Evolutionary conservation across 345 rosid species (phyloP), one percentile per base, ranked within the genome.

Genomic region (Conringia planisiliqua): DNA sequence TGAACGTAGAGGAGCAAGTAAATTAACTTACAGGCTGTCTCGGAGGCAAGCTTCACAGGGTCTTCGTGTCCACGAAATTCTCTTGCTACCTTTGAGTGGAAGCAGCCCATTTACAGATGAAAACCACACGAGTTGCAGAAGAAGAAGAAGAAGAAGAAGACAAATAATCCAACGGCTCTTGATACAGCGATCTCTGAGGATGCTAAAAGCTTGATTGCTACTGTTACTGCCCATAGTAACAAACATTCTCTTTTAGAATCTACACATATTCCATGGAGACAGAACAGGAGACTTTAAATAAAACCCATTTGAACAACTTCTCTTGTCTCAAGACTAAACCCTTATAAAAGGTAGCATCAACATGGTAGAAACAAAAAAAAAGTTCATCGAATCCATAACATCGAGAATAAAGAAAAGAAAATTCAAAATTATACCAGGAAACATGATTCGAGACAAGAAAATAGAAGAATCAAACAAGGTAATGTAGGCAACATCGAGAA

Each of bases 31-130:
- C 99, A 96, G 29, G 98, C 94, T 54, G 99, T 92, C 81, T 96
- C 87, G 0, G 97, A 89, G 81, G 99, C 90, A 70, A 96, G 97
- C 55, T 72, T 79, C 4, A 88, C 77, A 4, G 98, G 99, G 81
- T 92, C 91, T 83, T 90, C 96, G 35, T 89, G 89, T 72, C 98
- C 99, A 29, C 90, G 91, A 62, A 76, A 83, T 71, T 88, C 87
- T 79, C 80, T 89, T 56, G 83, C 79, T 62, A 72, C 88, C 69
- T 82, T 92, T 16, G 99, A 92, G 5, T 85, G 80, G 83, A 92
- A 89, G 80, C 99, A 96, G 90, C 99, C 98, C 99, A 96, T 92
- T 88, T 85, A 83, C 85, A 35, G 78, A 66, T 61, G 64, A 42
- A 43, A 36, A 32, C 56, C 66, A 8, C 66, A 8, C 39, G 3